These are phyloP conservation scores for Podospora bellae-mahoneyi DNA, from an alignment of 495 filamentous ascomycete species.

Conservation along the genomic window DNA sequence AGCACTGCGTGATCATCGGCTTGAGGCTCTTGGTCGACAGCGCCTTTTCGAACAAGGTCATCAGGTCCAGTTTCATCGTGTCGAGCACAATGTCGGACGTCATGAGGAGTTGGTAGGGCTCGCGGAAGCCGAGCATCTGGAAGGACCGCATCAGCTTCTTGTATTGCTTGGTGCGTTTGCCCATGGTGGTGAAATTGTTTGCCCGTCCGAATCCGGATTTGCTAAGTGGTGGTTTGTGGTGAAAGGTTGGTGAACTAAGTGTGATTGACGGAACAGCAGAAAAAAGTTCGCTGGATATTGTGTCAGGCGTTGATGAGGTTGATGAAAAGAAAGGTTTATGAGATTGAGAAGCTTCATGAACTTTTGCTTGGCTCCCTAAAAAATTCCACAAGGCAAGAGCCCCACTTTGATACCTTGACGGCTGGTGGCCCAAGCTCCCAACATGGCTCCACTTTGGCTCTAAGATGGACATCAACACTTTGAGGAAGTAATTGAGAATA, in stretches of 20 bases:
- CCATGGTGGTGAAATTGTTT: conserved; percentile 33
- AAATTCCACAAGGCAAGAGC: conserved; percentile 23
- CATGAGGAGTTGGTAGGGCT: conserved; percentile 84
- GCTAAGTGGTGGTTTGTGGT: not conserved
- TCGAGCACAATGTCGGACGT: conserved; percentile 36
- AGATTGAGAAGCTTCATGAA: not conserved
- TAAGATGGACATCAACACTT: not conserved
- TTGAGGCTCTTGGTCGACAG: conserved; percentile 71
- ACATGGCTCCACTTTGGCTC: not conserved
- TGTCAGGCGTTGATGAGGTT: not conserved
- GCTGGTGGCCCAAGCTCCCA: conserved; percentile 12
- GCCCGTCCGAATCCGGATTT: conserved; percentile 2
- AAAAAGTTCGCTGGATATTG: not conserved
- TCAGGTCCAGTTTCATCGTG: conserved; percentile 66
- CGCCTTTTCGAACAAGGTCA: conserved; percentile 61
- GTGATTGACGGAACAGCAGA: not conserved
- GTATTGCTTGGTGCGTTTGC: conserved; percentile 92
- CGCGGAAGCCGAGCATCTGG: conserved; percentile 61
- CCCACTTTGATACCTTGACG: conserved; percentile 13
- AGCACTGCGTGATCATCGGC: conserved; percentile 59
- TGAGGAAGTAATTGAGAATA: not conserved
- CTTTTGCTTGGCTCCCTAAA: conserved; percentile 15
- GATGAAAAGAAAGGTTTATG: conserved; percentile 8
- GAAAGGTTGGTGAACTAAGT: not conserved
- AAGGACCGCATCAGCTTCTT: conserved; percentile 92